Base-by-base conservation (phyloP, 768 basidiomycete genomes). In the Podaxis sp. region DNA sequence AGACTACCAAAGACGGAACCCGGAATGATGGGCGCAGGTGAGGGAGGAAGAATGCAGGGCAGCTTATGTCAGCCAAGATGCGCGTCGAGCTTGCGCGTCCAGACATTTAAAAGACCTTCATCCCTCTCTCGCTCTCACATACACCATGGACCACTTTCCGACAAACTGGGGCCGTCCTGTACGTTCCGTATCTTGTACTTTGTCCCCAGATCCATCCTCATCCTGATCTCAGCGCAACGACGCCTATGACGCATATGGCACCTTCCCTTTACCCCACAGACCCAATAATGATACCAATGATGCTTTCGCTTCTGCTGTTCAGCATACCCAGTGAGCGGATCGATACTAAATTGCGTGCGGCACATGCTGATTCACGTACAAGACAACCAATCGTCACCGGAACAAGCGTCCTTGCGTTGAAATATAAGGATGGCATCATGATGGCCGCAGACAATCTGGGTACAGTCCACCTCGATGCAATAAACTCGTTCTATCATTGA, bases 371-470 rank as follows among this genome's bases (percentile, higher is more conserved):
- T 50, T 6, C 49, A n/a, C 12, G 48, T 13, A 48, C 26, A 49
- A 95, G 93, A 70, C 91, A 95, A 69, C 97, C 97, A 10, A 88
- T 99, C 64, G 94, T 98, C 8, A 99, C 96, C 0, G 97, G 96
- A 62, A 96, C 96, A n/a, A 93, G 90, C 61, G 95, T 99, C 4
- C 83, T 99, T 37, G 97, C 91, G 2, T 81, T 99, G 76, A 92
- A 93, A 76, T 99, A 84, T 83, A 95, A 96, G 75, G 95, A 93
- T 69, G 97, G 97, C 8, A 86, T 99, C 66, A 96, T 99, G 93
- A 88, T 99, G 82, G 95, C 97, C 33, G 95, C 97, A 40, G 97
- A 99, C 81, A 98, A 90, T 70, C 89, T 99, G 56, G 96, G 96
- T 96, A 84, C 74, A 44, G 56, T 62, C 36, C 11, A 22, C 26